These are phyloP conservation scores for Chaetomiaceae sp. DNA, from an alignment of 2,329 filamentous ascomycete species.

Conservation along the genomic window DNA sequence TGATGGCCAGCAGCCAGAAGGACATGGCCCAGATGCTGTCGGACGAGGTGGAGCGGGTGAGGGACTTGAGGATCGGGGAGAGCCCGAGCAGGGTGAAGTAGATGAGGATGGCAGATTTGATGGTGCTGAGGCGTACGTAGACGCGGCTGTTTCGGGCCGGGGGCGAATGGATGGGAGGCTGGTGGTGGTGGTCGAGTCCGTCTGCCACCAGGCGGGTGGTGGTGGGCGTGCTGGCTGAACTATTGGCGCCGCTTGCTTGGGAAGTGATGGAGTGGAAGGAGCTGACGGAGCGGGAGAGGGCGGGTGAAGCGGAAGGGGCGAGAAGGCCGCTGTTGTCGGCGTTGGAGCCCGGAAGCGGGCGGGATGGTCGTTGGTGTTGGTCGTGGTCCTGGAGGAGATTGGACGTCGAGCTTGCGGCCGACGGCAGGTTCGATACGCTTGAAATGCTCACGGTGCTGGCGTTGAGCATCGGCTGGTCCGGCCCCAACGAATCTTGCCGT, in stretches of 20 bases:
- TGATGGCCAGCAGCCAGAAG: conserved; percentile 87
- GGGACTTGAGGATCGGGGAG: conserved; percentile 90
- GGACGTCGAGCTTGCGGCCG: conserved; percentile 45
- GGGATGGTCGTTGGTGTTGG: conserved; percentile 15
- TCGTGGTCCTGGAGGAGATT: conserved; percentile 36
- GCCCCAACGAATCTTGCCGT: conserved; percentile 21
- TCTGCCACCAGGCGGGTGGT: conserved; percentile 7
- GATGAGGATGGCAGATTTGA: conserved; percentile 89
- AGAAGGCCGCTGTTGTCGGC: conserved; percentile 30
- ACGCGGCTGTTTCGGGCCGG: conserved; percentile 38
- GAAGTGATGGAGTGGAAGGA: conserved; percentile 48
- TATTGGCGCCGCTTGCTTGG: conserved; percentile 30
- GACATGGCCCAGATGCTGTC: conserved; percentile 98
- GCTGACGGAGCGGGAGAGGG: conserved; percentile 53
- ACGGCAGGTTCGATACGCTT: conserved; percentile 31
- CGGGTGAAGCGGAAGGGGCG: conserved; percentile 40
- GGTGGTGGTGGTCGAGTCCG: conserved; percentile 23
- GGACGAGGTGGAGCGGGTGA: conserved; percentile 86
- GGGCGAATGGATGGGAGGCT: conserved; percentile 26
- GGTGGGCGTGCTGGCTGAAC: conserved; percentile 2
- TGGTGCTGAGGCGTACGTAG: conserved; percentile 64
- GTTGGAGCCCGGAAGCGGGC: conserved; percentile 23
- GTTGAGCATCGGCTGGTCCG: conserved; percentile 16
- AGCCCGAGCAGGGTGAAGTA: conserved; percentile 89
- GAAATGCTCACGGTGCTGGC: conserved; percentile 25